Evolutionary conservation across 371 early-diverging fungal genomes (phyloP), one percentile per base, ranked within the genome.

Genomic region (Gilbertella persicaria): DNA sequence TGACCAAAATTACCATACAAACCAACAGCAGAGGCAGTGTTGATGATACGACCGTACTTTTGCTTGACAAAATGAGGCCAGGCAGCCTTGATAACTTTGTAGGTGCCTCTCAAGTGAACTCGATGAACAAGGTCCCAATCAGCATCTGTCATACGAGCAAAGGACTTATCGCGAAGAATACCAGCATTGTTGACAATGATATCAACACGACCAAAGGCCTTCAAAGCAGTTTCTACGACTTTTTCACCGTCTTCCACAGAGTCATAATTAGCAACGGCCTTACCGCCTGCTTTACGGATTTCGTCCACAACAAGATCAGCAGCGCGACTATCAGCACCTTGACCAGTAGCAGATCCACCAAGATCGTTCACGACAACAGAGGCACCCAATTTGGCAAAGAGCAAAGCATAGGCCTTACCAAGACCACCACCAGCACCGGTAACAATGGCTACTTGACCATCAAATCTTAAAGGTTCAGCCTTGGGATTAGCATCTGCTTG

Each of bases 1-100:
- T 97, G 97, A 43, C 99, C 99, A 87, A 96, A 98, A 91, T 98
- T 99, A 62, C 98, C 98, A 71, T 98, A 97, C 41, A 98, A 80
- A 61, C 98, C 99, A 38, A 97, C 98, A 36, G 97, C 92, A 21
- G 97, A 97, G 24, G 93, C 86, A 44, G 91, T 90, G 67, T 90
- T 90, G 69, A 90, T 84, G 65, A 90, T 85, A 35, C 94, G 84
- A 39, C 99, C 98, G 61, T 84, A 95, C 64, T 93, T 92, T 66
- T 98, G 98, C 83, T 95, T 92, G 55, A 85, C 84, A 82, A 99
- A 89, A 69, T 88, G 73, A 26, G 91, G 90, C 99, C 99, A 99
- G 10, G 97, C 98, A 49, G 99, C 98, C 82, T 93, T 92, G 62
- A 92, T 84, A 55, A 95, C 73, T 77, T 92, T 93, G 86, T 95